Evolutionary conservation across 2,329 filamentous ascomycete genomes (phyloP).

Genomic region (Orbilia ellipsospora): DNA sequence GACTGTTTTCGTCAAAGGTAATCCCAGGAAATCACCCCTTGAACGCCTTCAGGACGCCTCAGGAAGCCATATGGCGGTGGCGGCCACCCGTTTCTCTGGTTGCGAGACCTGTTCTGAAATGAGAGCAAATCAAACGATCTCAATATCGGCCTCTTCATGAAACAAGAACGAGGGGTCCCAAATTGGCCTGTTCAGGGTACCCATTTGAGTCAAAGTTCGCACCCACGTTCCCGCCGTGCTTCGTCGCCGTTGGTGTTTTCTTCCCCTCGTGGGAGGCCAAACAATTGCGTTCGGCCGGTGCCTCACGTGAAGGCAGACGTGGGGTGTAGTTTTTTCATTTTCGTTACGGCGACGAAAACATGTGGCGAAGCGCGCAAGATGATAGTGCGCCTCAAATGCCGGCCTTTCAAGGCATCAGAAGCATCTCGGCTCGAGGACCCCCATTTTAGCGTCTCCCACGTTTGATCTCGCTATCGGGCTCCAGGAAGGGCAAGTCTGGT

Average conservation of each 20-base stretch:
- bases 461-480: conserved; percentile 18
- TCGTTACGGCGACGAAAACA: background rate
- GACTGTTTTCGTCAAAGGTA: background rate
- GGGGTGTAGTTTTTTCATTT: conserved; percentile 1
- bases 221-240: no score
- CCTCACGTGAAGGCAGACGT: background rate
- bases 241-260: no score
- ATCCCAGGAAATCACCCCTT: conserved; percentile 36
- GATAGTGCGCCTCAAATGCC: conserved; percentile 8
- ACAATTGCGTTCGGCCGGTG: no score
- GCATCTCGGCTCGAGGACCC: conserved; percentile 20
- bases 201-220: no score
- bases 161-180: no score
- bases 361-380: background rate
- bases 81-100: conserved; percentile 32
- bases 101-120: no score
- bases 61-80: conserved; percentile 44
- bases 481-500: conserved; percentile 9
- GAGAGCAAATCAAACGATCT: no score
- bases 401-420: conserved; percentile 15
- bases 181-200: no score
- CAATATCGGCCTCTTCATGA: background rate
- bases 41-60: conserved; percentile 21
- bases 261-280: no score
- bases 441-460: conserved; percentile 9